Conservation (phyloP, 2,329 filamentous ascomycete genomes). For the Penicillium polonicum region DNA sequence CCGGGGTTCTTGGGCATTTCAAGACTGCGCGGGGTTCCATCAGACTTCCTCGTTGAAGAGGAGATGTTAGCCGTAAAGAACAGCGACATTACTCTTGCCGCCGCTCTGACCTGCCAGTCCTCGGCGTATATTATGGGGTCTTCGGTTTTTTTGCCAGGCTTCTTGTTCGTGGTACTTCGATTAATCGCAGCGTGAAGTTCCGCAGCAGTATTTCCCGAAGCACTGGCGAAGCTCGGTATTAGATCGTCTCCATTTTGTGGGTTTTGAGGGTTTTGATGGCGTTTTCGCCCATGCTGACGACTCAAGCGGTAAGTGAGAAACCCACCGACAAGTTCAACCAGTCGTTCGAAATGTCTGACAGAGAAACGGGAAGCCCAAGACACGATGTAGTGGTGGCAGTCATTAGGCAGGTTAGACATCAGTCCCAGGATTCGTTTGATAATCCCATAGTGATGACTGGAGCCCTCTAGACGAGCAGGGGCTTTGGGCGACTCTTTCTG, state of each 20-base stretch:
- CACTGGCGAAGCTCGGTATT: slow-evolving; percentile 69
- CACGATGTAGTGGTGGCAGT: slow-evolving; percentile 74
- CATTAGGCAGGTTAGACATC: slow-evolving; percentile 69
- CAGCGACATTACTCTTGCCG: slow-evolving; percentile 74
- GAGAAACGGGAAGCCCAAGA: slow-evolving; percentile 75
- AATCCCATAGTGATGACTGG: slow-evolving; percentile 75
- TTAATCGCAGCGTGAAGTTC: slow-evolving; percentile 76
- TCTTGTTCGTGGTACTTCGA: slow-evolving; percentile 49
- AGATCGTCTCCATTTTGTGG: slow-evolving; percentile 57
- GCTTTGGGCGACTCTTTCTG: slow-evolving; percentile 22
- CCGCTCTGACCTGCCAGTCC: slow-evolving; percentile 86
- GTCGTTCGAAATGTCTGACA: slow-evolving; percentile 63
- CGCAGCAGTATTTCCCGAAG: slow-evolving; percentile 63
- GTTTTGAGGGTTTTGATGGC: slow-evolving; percentile 56
- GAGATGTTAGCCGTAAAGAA: slow-evolving; percentile 78
- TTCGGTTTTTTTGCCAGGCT: slow-evolving; percentile 53
- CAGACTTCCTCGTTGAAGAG: slow-evolving; percentile 40
- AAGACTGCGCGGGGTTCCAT: slow-evolving; percentile 27
- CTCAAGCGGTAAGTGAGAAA: slow-evolving; percentile 80
- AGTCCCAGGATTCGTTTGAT: slow-evolving; percentile 82
- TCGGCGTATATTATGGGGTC: slow-evolving; percentile 65
- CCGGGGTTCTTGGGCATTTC: slow-evolving; percentile 38
- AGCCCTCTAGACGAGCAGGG: slow-evolving; percentile 37
- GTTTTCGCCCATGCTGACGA: slow-evolving; percentile 67
- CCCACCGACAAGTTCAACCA: slow-evolving; percentile 73